Evolutionary conservation across 1,139 yeast species (phyloP).

Genomic region (Scheffersomyces titani): DNA sequence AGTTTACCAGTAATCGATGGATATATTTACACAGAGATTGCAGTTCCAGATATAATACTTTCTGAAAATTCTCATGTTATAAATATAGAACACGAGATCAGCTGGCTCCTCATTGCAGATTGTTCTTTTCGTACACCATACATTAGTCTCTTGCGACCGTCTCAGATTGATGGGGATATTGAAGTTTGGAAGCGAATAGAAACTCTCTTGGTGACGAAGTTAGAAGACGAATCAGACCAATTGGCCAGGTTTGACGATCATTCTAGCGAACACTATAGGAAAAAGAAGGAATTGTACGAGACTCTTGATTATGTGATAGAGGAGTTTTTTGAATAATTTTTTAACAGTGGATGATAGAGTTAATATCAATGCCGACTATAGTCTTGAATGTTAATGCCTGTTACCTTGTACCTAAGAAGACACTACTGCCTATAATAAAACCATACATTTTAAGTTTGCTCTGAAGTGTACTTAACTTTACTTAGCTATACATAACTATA

Average conservation of each 20-base stretch:
- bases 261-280: background rate
- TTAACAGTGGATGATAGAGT: no score
- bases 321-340: background rate
- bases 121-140: conserved; percentile 22
- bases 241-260: background rate
- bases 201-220: background rate
- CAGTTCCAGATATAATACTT: background rate
- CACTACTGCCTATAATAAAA: no score
- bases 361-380: no score
- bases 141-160: background rate
- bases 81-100: conserved; percentile 6
- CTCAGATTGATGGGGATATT: background rate
- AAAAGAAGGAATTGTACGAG: background rate
- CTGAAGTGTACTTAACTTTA: no score
- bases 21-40: background rate
- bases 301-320: background rate
- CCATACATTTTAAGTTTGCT: no score
- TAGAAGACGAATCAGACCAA: background rate
- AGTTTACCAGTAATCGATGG: background rate
- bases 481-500: background rate
- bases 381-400: no score
- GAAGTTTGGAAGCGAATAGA: background rate
- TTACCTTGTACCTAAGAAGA: no score
- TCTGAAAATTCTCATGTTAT: background rate
- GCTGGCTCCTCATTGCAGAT: conserved; percentile 25